These are phyloP conservation scores for Phanerodontia chrysosporium DNA, from an alignment of 768 basidiomycete genomes.

Conservation along the genomic window DNA sequence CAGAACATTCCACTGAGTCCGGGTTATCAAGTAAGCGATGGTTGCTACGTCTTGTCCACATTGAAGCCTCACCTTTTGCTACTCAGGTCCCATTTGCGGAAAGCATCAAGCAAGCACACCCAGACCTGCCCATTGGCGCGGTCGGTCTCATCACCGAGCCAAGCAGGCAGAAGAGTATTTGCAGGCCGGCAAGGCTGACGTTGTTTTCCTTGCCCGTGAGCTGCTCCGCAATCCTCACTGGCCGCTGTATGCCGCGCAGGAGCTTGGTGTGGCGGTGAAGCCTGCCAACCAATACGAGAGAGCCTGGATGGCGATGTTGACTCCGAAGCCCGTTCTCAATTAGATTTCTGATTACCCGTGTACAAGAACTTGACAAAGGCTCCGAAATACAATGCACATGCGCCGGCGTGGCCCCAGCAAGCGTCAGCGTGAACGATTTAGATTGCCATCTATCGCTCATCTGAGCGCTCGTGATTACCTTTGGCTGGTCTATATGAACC, in stretches of 20 bases:
- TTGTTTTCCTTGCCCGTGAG: slow-evolving; percentile 64
- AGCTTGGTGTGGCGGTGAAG: slow-evolving; percentile 61
- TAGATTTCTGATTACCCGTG: background rate
- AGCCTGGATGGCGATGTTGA: slow-evolving; percentile 34
- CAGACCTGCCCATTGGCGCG: slow-evolving; percentile 49
- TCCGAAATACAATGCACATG: background rate
- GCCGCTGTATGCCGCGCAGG: slow-evolving; percentile 55
- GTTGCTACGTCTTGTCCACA: background rate
- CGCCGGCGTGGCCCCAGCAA: background rate
- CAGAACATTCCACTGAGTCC: slow-evolving; percentile 55
- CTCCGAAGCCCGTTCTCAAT: background rate
- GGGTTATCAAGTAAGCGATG: slow-evolving; percentile 52
- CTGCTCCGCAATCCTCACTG: slow-evolving; percentile 65
- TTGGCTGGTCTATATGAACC: too few species aligned
- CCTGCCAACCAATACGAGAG: slow-evolving; percentile 71
- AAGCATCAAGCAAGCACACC: slow-evolving; percentile 56
- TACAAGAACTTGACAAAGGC: background rate
- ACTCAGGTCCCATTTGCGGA: slow-evolving; percentile 64
- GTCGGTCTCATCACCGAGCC: slow-evolving; percentile 73
- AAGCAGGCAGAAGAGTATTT: slow-evolving; percentile 56
- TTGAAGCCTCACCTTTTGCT: background rate
- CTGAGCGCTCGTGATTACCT: background rate
- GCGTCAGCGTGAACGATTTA: background rate
- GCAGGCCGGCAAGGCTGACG: slow-evolving; percentile 63
- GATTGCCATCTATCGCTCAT: background rate